Conservation (phyloP, 2,329 filamentous ascomycete species). For the Venturia oleaginea region DNA sequence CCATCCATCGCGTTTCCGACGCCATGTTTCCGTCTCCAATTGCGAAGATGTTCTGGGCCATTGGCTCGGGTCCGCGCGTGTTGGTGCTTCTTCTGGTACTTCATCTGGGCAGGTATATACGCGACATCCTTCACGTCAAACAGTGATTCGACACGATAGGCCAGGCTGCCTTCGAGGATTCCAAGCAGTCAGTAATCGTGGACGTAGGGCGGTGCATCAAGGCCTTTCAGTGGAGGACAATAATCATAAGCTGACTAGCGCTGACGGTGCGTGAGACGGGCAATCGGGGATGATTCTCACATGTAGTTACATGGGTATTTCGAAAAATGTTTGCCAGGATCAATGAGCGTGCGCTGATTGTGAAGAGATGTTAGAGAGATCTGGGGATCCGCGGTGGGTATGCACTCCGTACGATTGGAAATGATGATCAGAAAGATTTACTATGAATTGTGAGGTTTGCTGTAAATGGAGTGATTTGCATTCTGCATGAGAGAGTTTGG, state of each 20-base stretch:
- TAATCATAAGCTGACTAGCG: neutral
- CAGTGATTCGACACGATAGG: neutral
- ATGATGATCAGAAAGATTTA: neutral
- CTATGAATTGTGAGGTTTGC: neutral
- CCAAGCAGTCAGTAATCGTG: neutral
- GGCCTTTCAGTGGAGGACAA: neutral
- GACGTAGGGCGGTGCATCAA: neutral
- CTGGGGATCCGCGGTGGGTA: neutral
- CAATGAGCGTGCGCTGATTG: neutral
- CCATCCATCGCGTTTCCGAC: no score
- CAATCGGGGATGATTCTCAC: neutral
- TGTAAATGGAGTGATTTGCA: neutral
- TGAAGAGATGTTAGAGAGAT: neutral
- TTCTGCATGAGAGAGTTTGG: neutral
- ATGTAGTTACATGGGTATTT: neutral
- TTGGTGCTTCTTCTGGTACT: neutral
- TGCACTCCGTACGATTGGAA: neutral
- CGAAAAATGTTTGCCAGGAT: neutral
- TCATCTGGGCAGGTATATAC: neutral
- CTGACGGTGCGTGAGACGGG: neutral
- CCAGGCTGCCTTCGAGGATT: neutral
- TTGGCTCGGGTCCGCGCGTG: no score
- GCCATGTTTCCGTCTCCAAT: neutral
- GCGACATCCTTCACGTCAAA: neutral
- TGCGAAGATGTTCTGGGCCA: neutral